Base-by-base conservation (phyloP, 1,284 basidiomycete genomes). In the Ganoderma sinense region DNA sequence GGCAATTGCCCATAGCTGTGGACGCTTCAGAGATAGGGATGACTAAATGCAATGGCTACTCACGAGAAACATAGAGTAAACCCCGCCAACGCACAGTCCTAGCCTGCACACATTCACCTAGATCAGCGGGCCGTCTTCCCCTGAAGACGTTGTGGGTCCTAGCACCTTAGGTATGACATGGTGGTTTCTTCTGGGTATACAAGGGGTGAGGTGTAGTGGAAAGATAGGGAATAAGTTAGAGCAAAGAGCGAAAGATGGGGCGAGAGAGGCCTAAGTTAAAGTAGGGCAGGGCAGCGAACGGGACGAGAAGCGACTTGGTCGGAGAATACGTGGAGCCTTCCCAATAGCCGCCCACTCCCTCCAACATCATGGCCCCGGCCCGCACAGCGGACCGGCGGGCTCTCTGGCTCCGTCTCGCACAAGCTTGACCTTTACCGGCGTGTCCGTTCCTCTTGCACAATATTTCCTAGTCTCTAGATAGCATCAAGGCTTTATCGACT, bases 1-100 rank as follows among this genome's bases (percentile, higher is more conserved):
- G 20, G 95, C 94, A 67, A 97, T 91, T 18, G 95, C 95, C 95
- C 95, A 97, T 66, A 96, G 81, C 87, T 94, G 74, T 33, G 31
- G 41, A 45, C 5, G 72, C 72, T 63, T 73, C 73, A 66, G 73
- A 26, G 13, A n/a, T 23, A 26, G 63, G 48, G 14, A 71, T 45
- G 45, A 60, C 68, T 53, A 65, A 40, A 43, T 67, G 39, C 61
- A 56, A 13, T 31, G 56, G 33, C 43, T 0, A 82, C 89, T 78
- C 76, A 92, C 91, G 75, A 94, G 82, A 76, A 94, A 94, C 91
- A 93, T 93, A 51, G 91, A 86, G 76, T 94, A 94, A 40, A 94
- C 93, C 70, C 92, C 92, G 18, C 84, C 79, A 33, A 92, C 84
- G 75, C 92, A 94, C 73, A 90, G 73, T 67, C 83, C 84, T 68